Conservation (phyloP, 345 rosid species). For the Nasturtium officinale region DNA sequence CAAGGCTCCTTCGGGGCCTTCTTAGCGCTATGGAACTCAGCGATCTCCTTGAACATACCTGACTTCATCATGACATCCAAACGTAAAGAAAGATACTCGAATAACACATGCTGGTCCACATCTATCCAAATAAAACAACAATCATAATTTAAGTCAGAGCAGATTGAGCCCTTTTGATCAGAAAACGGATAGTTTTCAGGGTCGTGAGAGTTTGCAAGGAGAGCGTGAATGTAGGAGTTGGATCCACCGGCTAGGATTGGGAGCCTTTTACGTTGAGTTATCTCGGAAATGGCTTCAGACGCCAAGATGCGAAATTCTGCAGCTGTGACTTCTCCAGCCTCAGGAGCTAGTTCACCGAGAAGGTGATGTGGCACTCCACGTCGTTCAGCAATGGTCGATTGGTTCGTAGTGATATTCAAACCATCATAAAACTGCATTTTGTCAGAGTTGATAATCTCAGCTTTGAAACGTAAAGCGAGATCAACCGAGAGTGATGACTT, state of each 20-base stretch:
- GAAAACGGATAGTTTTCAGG: slow-evolving; percentile 44
- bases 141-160: slow-evolving; percentile 19
- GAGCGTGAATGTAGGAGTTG: slow-evolving; percentile 65
- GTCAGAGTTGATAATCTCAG: slow-evolving; percentile 71
- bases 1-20: slow-evolving; percentile 33
- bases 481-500: slow-evolving; percentile 73
- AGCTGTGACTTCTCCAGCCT: slow-evolving; percentile 53
- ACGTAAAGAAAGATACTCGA: slow-evolving; percentile 48
- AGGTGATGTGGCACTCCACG: slow-evolving; percentile 70
- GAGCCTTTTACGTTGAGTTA: slow-evolving; percentile 45
- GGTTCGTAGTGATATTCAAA: slow-evolving; percentile 35
- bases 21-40: slow-evolving; percentile 47
- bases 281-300: slow-evolving; percentile 46
- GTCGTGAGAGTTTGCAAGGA: slow-evolving; percentile 42
- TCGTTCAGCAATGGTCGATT: slow-evolving; percentile 49
- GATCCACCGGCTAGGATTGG: slow-evolving; percentile 82
- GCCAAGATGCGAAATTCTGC: slow-evolving; percentile 54
- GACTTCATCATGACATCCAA: slow-evolving; percentile 61
- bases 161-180: background rate
- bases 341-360: slow-evolving; percentile 52
- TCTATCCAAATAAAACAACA: slow-evolving; percentile 58
- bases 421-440: slow-evolving; percentile 57
- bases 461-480: slow-evolving; percentile 56
- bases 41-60: slow-evolving; percentile 69
- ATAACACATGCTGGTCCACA: slow-evolving; percentile 55